Conservation (phyloP, 2,329 filamentous ascomycete species). For the Hyphodiscus sp. region DNA sequence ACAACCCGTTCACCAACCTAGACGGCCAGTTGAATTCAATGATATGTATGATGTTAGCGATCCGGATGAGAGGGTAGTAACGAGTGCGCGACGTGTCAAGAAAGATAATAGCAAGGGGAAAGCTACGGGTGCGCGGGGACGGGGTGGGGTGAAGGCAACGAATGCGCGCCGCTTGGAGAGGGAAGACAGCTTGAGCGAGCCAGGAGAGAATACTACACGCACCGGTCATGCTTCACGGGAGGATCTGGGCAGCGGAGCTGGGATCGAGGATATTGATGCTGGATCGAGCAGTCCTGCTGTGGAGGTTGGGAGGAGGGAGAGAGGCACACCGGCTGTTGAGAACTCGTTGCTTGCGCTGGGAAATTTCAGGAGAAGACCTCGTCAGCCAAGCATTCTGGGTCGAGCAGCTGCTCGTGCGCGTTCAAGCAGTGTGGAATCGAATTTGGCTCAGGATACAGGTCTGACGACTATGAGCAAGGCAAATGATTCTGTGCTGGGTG, state of each 20-base stretch:
- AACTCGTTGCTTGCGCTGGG: conserved; percentile 41
- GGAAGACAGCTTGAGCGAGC: not conserved
- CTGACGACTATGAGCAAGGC: conserved; percentile 24
- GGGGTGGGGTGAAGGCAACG: not conserved
- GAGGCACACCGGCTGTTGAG: conserved; percentile 18
- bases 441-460: conserved; percentile 23
- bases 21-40: conserved; percentile 15
- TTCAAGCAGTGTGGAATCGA: conserved; percentile 29
- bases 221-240: not conserved
- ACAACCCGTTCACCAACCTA: conserved; percentile 3
- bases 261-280: conserved; percentile 14
- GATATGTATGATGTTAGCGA: conserved; percentile 30
- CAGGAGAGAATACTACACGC: not conserved
- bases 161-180: not conserved
- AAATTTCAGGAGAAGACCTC: conserved; percentile 49
- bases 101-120: conserved; percentile 18
- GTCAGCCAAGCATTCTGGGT: conserved; percentile 37
- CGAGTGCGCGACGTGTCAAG: conserved; percentile 13
- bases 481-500: conserved; percentile 20
- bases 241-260: conserved; percentile 1
- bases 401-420: conserved; percentile 16
- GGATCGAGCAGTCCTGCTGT: conserved; percentile 26
- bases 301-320: conserved; percentile 25
- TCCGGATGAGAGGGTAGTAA: conserved; percentile 14
- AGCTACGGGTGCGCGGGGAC: conserved; percentile 1